Evolutionary conservation across 306 rosid species (phyloP), one percentile per base, ranked within the genome.

Genomic region (Prunus campanulata): DNA sequence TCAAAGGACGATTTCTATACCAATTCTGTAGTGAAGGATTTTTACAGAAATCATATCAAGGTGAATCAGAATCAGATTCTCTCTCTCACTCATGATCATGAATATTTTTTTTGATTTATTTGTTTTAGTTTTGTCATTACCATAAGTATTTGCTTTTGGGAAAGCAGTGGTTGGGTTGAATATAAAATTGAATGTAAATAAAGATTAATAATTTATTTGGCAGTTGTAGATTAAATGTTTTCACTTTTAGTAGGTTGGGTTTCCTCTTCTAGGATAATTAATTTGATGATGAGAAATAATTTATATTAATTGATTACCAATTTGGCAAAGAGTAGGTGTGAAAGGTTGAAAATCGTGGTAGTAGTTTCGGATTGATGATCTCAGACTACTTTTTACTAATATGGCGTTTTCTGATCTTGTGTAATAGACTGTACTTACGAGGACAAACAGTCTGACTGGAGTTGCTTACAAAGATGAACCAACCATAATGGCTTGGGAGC

Each of bases 401-500:
- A 10, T 6, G 8, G 8, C 8, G 24, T 70, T 52, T n/a, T 63
- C 30, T 44, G 48, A 30, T 32, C 0, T 18, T 84, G 52, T 73
- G 67, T 54, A 51, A 61, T 61, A 95, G 97, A 78, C 76, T 25
- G 84, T 92, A 16, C 89, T 95, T 19, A 92, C 96, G 46, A 89
- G 99, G 76, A 90, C 52, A 29, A 95, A 92, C 79, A 91, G 83
- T 61, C 2, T 95, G 20, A 92, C 74, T 15, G 98, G 99, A 70
- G 86, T 89, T 63, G 85, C 83, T 68, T 95, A 95, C 87, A 95
- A 88, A 71, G 98, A 92, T 54, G 98, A 95, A 22, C 89, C 97
- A 49, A 85, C 98, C 12, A 91, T 95, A 73, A 91, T 95, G 97
- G 97, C 99, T 19, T 92, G 99, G 99, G 99, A 92, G 83, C 98